Evolutionary conservation across 1,284 basidiomycete species (phyloP).

Genomic region (Tausonia pullulans): DNA sequence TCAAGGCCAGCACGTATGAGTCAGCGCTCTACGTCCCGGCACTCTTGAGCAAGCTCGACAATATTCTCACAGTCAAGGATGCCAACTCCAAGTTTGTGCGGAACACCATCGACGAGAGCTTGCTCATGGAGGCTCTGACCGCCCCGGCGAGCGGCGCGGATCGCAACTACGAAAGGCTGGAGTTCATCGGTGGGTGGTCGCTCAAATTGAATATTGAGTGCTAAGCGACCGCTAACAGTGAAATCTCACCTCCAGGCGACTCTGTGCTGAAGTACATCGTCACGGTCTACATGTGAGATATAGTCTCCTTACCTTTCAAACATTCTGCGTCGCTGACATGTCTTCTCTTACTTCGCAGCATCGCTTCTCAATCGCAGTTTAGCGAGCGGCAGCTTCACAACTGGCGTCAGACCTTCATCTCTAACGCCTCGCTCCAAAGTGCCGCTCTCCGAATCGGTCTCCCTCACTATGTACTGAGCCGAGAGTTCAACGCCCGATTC

Average conservation of each 20-base stretch:
- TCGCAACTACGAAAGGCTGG: conserved; percentile 65
- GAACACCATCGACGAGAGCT: conserved; percentile 46
- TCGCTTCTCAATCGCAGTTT: too few species aligned
- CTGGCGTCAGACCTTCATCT: conserved; percentile 10
- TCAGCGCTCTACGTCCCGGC: conserved; percentile 59
- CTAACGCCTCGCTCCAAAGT: conserved; percentile 14
- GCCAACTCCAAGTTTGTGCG: conserved; percentile 58
- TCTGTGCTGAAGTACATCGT: conserved; percentile 65
- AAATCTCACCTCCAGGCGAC: conserved; percentile 45
- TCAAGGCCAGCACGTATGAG: conserved; percentile 58
- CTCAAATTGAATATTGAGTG: too few species aligned
- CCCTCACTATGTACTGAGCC: conserved; percentile 10
- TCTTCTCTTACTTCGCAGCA: too few species aligned
- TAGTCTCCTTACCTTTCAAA: conserved; percentile 33
- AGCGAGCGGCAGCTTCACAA: conserved; percentile 13
- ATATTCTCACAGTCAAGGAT: conserved; percentile 58
- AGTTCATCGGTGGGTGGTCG: conserved; percentile 51
- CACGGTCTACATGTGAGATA: conserved; percentile 59
- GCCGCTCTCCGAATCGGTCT: conserved; percentile 4
- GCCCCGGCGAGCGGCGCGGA: conserved; percentile 54
- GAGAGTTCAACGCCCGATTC: conserved; percentile 8
- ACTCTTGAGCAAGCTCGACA: conserved; percentile 54
- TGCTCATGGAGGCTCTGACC: conserved; percentile 53
- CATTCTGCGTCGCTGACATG: neutral
- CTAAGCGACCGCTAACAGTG: neutral